Conservation (phyloP, 2,329 filamentous ascomycete species). For the Trichophyton rubrum region DNA sequence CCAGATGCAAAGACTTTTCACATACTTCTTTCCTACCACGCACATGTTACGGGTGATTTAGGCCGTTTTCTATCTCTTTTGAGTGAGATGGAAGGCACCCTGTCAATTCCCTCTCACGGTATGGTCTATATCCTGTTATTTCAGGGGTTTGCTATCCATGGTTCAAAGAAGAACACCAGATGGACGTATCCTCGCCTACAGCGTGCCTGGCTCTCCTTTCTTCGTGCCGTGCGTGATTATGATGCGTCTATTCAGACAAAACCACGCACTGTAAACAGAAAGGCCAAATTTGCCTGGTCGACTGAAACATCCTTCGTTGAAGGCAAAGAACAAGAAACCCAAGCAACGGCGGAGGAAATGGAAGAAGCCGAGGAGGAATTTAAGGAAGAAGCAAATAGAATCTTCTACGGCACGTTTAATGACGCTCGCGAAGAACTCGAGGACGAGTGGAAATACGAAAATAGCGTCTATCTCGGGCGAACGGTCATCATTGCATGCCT, state of each 20-base stretch:
- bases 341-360: neutral
- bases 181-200: conserved; percentile 65
- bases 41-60: conserved; percentile 56
- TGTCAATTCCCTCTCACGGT: conserved; percentile 56
- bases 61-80: conserved; percentile 57
- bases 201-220: conserved; percentile 53
- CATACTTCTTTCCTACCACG: conserved; percentile 65
- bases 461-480: conserved; percentile 31
- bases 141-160: conserved; percentile 66
- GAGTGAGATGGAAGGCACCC: conserved; percentile 61
- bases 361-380: neutral
- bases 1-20: conserved; percentile 71
- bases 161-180: conserved; percentile 49
- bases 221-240: conserved; percentile 33
- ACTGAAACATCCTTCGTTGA: neutral
- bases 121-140: conserved; percentile 70
- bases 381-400: neutral
- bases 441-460: conserved; percentile 24
- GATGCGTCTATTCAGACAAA: conserved; percentile 17
- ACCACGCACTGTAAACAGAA: conserved; percentile 8
- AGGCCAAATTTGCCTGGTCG: conserved; percentile 12
- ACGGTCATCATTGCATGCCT: conserved; percentile 29
- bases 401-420: neutral
- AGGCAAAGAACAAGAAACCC: neutral
- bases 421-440: conserved; percentile 8